phyloP scores from a whole-genome alignment of 768 basidiomycete genomes.

The Mycena filopes region DNA sequence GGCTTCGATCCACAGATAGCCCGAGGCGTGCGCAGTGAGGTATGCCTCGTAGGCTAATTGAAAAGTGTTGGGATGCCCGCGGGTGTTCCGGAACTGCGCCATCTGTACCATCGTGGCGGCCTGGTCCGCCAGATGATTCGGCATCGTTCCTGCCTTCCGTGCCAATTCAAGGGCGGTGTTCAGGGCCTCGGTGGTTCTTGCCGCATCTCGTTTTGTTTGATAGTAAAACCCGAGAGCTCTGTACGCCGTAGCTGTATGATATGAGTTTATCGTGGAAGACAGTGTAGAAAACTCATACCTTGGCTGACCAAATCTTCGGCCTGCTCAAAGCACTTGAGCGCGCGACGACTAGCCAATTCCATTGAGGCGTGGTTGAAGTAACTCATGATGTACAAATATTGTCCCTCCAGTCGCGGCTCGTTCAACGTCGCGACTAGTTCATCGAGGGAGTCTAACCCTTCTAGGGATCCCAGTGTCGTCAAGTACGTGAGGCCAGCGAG shows the following conservation, averaged over 20 bases:
- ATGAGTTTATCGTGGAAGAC: neutral
- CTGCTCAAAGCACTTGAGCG: neutral
- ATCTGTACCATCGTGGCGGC: neutral
- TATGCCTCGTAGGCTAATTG: neutral
- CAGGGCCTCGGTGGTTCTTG: neutral
- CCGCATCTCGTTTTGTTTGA: neutral
- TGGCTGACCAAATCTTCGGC: neutral
- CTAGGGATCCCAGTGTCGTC: neutral
- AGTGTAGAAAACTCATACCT: neutral
- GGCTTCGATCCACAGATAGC: neutral
- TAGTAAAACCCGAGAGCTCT: neutral
- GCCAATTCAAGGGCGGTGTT: neutral
- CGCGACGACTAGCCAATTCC: neutral
- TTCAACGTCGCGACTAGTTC: neutral
- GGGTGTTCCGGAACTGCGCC: neutral
- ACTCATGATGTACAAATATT: neutral
- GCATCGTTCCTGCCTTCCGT: neutral
- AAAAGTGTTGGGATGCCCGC: neutral
- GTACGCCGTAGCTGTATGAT: neutral
- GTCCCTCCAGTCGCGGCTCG: conserved; percentile 1
- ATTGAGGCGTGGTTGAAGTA: neutral
- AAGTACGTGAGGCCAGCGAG: neutral
- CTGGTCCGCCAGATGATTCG: neutral
- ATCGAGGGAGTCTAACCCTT: neutral
- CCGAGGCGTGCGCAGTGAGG: neutral